Conservation (phyloP, 2,329 filamentous ascomycete genomes). For the Zalaria obscura region DNA sequence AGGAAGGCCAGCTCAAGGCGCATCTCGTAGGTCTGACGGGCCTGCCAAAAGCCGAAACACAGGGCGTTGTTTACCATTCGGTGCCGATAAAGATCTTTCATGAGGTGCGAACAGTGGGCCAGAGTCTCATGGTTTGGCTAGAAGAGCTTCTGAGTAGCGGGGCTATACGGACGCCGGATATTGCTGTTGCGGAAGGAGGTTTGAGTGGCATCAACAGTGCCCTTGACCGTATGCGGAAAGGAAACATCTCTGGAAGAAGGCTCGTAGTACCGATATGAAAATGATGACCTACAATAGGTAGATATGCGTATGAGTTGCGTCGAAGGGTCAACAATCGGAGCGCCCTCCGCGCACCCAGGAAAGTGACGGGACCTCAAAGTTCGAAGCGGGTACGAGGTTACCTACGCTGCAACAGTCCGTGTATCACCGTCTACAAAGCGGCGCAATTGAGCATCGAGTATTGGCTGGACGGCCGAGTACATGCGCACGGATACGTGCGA, state of each 20-base stretch:
- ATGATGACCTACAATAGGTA: no score
- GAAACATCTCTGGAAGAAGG: constrained; percentile 53
- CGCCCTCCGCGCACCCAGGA: no score
- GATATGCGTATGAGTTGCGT: no score
- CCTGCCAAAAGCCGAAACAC: constrained; percentile 37
- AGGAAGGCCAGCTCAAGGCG: constrained; percentile 10
- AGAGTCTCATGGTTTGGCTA: constrained; percentile 50
- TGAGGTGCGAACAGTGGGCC: constrained; percentile 48
- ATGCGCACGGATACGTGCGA: no score
- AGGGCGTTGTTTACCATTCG: constrained; percentile 42
- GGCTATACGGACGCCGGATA: constrained; percentile 44
- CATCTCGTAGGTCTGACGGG: constrained; percentile 58
- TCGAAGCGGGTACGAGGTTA: no score
- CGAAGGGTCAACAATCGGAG: no score
- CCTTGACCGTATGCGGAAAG: constrained; percentile 49
- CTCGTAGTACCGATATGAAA: constrained; percentile 40
- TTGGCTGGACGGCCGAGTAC: no score
- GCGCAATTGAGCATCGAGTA: no score
- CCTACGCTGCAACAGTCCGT: no score
- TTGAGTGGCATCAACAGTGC: constrained; percentile 53
- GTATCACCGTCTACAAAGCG: no score
- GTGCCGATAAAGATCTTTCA: constrained; percentile 70
- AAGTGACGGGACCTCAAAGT: no score
- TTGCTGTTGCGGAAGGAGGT: constrained; percentile 50
- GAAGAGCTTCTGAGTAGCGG: constrained; percentile 46